Evolutionary conservation across 139 green algal species (phyloP).

Genomic region (Chlamydomonas incerta): DNA sequence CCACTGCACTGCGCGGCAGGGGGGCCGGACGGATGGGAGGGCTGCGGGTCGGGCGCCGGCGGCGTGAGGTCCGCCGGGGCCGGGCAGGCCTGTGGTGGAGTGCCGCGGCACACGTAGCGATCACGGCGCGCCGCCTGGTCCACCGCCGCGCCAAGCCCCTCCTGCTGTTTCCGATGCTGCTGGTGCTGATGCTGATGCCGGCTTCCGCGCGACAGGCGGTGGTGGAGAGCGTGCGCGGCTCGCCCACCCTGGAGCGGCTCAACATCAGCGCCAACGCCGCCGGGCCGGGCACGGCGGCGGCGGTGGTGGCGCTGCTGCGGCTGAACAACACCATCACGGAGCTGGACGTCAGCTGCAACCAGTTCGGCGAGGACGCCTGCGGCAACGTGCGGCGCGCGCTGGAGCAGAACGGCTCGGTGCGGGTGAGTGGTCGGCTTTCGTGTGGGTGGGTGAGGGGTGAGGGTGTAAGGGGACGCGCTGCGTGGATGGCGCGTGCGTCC

Average conservation of each 20-base stretch:
- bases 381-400: conserved; percentile 31
- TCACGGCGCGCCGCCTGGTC: too few relatives aligned
- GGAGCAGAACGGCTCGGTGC: conserved; percentile 49
- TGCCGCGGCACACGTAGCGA: too few relatives aligned
- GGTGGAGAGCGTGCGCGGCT: conserved; percentile 45
- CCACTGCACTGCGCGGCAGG: too few relatives aligned
- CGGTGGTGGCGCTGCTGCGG: conserved; percentile 62
- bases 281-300: conserved; percentile 44
- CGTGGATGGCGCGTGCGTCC: background rate
- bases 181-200: too few relatives aligned
- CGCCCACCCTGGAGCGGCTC: conserved; percentile 65
- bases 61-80: too few relatives aligned
- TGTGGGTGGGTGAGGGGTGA: background rate
- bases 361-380: conserved; percentile 47
- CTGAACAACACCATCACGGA: conserved; percentile 62
- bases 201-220: too few relatives aligned
- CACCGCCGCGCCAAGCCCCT: too few relatives aligned
- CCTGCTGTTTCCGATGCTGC: too few relatives aligned
- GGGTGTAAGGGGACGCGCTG: background rate
- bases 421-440: conserved; percentile 25
- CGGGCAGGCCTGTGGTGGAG: too few relatives aligned
- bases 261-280: conserved; percentile 75
- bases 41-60: too few relatives aligned
- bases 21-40: too few relatives aligned
- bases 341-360: conserved; percentile 76